These are phyloP conservation scores for Ceriops tagal DNA, from an alignment of 345 rosid species.

Conservation along the genomic window DNA sequence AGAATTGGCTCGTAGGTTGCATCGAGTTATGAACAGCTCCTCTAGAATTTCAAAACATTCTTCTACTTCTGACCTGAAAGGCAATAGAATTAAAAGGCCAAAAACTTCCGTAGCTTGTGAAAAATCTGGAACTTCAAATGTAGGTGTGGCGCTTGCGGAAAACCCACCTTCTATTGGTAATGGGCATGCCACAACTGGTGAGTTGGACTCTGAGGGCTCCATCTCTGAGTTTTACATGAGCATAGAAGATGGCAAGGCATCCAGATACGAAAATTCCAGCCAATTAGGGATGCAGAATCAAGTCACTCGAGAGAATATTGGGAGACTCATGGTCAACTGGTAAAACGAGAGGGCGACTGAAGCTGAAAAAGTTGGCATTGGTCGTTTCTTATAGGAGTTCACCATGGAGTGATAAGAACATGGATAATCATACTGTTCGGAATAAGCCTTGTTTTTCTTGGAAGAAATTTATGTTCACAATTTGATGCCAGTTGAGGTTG, in stretches of 20 bases:
- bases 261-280: constrained; percentile 26
- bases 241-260: constrained; percentile 31
- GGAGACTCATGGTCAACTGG: constrained; percentile 42
- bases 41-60: constrained; percentile 61
- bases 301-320: constrained; percentile 33
- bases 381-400: constrained; percentile 37
- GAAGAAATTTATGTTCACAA: constrained; percentile 42
- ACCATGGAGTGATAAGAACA: constrained; percentile 42
- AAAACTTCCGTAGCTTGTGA: constrained; percentile 35
- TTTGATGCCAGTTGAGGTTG: constrained; percentile 40
- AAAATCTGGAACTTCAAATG: constrained; percentile 31
- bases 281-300: constrained; percentile 36
- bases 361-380: constrained; percentile 65
- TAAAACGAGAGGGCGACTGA: constrained; percentile 77
- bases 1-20: constrained; percentile 66
- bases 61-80: constrained; percentile 44
- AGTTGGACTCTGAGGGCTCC: constrained; percentile 60
- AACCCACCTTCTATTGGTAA: constrained; percentile 38
- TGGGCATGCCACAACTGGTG: constrained; percentile 41
- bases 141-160: constrained; percentile 28
- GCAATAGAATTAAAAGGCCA: constrained; percentile 55
- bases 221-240: constrained; percentile 33
- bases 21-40: constrained; percentile 69
- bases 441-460: constrained; percentile 36
- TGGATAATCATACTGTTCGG: constrained; percentile 31